These are phyloP conservation scores for Chrysochromulina parva DNA, from an alignment of 78 protist genomes.

Conservation along the genomic window DNA sequence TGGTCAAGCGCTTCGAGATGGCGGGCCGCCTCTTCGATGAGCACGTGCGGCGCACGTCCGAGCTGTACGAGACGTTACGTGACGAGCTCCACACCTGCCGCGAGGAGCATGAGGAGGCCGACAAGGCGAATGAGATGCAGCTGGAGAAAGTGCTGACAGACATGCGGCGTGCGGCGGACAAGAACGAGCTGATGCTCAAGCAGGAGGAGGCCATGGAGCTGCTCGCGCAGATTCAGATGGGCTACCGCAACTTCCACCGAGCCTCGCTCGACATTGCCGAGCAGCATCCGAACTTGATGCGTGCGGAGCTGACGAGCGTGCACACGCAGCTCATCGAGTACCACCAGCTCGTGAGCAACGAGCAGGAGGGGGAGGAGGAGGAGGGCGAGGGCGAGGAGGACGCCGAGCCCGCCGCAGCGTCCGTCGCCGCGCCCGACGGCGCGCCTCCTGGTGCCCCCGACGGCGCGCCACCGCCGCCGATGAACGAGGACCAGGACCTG, in stretches of 20 bases:
- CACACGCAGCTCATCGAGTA: neutral
- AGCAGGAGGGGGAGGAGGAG: neutral
- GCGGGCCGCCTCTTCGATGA: neutral
- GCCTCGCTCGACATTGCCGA: neutral
- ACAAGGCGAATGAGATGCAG: neutral
- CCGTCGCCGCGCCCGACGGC: neutral
- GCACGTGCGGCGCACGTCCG: neutral
- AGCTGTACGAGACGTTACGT: neutral
- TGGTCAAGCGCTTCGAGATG: neutral
- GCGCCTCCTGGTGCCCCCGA: neutral
- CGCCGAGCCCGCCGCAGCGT: neutral
- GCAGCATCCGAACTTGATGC: neutral
- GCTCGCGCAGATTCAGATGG: neutral
- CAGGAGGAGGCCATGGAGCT: neutral
- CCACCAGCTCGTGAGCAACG: neutral
- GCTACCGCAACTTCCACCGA: neutral
- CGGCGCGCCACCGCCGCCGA: too few relatives aligned
- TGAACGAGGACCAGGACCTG: too few relatives aligned
- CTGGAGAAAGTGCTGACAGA: neutral
- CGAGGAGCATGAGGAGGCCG: neutral
- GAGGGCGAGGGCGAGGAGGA: neutral
- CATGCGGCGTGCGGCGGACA: neutral
- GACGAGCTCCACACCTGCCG: neutral
- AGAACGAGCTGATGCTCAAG: neutral
- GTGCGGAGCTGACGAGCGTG: neutral